Evolutionary conservation across 2,329 filamentous ascomycete species (phyloP).

Genomic region (Plectosphaerella sp.): DNA sequence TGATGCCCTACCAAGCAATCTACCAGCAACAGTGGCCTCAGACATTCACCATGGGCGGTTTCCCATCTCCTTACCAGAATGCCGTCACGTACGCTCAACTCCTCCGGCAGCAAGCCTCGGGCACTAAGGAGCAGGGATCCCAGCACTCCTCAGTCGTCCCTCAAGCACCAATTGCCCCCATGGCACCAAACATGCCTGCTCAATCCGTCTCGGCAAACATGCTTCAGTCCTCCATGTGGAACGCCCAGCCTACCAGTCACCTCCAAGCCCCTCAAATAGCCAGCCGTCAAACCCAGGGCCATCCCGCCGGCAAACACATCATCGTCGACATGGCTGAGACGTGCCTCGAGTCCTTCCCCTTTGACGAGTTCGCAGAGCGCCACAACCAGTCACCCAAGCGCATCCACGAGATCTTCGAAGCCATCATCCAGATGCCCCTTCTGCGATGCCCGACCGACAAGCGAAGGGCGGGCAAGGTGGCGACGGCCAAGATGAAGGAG

Average conservation of each 20-base stretch:
- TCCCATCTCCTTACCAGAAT: slow-evolving; percentile 5
- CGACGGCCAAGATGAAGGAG: slow-evolving; percentile 34
- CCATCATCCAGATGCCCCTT: slow-evolving; percentile 43
- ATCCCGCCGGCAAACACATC: slow-evolving; percentile 29
- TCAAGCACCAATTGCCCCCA: no score
- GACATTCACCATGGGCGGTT: no score
- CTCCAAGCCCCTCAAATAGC: neutral
- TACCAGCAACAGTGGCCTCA: no score
- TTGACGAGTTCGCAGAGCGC: slow-evolving; percentile 37
- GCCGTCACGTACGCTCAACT: slow-evolving; percentile 6
- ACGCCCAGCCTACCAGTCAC: neutral
- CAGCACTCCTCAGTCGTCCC: no score
- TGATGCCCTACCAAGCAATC: no score
- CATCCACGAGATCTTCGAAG: slow-evolving; percentile 41
- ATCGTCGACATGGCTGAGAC: slow-evolving; percentile 47
- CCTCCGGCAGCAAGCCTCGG: slow-evolving; percentile 2
- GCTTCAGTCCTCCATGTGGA: neutral
- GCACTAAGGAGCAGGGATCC: no score
- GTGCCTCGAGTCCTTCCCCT: slow-evolving; percentile 39
- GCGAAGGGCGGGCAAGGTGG: slow-evolving; percentile 34
- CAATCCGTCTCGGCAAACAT: no score
- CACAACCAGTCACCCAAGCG: slow-evolving; percentile 36
- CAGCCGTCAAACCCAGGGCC: slow-evolving; percentile 14
- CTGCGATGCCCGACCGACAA: slow-evolving; percentile 40
- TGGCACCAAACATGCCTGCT: no score